Evolutionary conservation across 108 stramenopile genomes (phyloP), one percentile per base, ranked within the genome.

Genomic region (Aurantiochytrium sp.): DNA sequence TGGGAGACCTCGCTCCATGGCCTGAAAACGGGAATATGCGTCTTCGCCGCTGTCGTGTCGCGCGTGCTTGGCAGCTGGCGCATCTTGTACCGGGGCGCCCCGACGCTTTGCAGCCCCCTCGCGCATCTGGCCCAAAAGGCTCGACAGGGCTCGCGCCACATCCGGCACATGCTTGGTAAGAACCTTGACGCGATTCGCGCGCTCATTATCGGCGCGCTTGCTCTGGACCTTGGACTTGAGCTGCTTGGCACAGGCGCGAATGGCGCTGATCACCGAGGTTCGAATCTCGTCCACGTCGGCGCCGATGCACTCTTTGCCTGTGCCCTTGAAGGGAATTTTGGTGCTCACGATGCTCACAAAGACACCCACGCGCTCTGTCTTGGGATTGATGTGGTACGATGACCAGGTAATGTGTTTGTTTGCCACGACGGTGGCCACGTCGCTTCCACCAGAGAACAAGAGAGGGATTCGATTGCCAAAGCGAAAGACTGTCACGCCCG

Each of bases 391-490:
- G 88, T 97, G 97, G 95, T 99, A 99, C 58, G 88, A 91, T 4
- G 91, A 88, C 98, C 98, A 99, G 73, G 95, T 95, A 29, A 90
- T 55, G 89, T 96, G 96, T 88, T 90, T 95, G 35, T 94, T 91
- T 14, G 97, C 97, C 10, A 97, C 97, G 21, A 96, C 92, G 1
- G 98, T 97, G 25, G 93, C 95, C 10, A 99, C 98, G 91, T 99
- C 98, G 25, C 95, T 96, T 64, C 97, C 98, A 5, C 94, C 97
- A 92, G 98, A 97, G 92, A 99, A 99, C 25, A 99, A 90, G 5
- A 99, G 92, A 5, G 98, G 98, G 88, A 99, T 99, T 43, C 98
- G 96, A 90, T 99, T 99, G 88, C 97, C 98, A 93, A 98, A 99
- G 44, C 98, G 96, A 47, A 96, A 93, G 4, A 99, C 97, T 44